phyloP scores from a whole-genome alignment of 2,329 filamentous ascomycete genomes.

The Diaporthe sp. region DNA sequence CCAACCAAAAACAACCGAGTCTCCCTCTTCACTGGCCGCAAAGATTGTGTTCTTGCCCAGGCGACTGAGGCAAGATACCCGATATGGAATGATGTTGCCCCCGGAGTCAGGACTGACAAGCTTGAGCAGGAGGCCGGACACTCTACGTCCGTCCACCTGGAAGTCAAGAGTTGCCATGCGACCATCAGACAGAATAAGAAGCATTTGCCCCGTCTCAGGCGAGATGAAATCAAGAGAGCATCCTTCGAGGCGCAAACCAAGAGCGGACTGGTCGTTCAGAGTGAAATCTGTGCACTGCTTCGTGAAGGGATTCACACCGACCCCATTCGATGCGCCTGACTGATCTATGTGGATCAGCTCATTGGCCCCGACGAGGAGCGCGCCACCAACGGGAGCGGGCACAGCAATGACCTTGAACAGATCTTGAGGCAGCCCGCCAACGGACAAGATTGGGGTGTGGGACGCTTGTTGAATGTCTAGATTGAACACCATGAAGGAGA shows the following conservation, averaged over 20 bases:
- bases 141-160: constrained; percentile 88
- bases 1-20: constrained; percentile 88
- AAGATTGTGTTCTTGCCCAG: constrained; percentile 81
- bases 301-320: constrained; percentile 92
- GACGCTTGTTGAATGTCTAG: constrained; percentile 93
- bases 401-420: constrained; percentile 85
- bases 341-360: constrained; percentile 97
- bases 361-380: constrained; percentile 87
- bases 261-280: constrained; percentile 86
- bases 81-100: constrained; percentile 70
- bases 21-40: constrained; percentile 84
- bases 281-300: constrained; percentile 85
- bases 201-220: constrained; percentile 81
- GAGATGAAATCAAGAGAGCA: constrained; percentile 83
- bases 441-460: constrained; percentile 91
- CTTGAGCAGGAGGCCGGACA: constrained; percentile 85
- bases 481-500: constrained; percentile 95
- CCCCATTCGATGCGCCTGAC: constrained; percentile 91
- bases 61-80: constrained; percentile 77
- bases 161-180: constrained; percentile 82
- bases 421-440: constrained; percentile 87
- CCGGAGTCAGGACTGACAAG: constrained; percentile 73
- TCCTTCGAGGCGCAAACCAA: constrained; percentile 84
- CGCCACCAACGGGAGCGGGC: constrained; percentile 88
- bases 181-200: constrained; percentile 85